These are phyloP conservation scores for Alternaria tenuissima DNA, from an alignment of 2,329 filamentous ascomycete species.

Conservation along the genomic window DNA sequence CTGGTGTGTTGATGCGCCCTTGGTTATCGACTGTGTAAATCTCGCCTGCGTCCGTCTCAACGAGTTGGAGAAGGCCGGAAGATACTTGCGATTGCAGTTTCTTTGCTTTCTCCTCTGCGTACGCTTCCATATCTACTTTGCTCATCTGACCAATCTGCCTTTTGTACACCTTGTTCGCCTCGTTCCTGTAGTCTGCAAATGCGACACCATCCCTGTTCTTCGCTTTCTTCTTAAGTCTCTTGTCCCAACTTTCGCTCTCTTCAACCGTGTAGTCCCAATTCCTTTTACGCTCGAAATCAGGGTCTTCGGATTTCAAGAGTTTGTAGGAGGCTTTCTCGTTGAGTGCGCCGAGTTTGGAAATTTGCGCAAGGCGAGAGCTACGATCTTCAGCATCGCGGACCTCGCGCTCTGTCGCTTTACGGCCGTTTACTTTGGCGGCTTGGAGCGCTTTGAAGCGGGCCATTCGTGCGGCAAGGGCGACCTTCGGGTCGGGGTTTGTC, in stretches of 20 bases:
- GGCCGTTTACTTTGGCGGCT: slow-evolving; percentile 65
- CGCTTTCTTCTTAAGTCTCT: slow-evolving; percentile 84
- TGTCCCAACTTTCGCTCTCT: slow-evolving; percentile 93
- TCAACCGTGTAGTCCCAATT: slow-evolving; percentile 99
- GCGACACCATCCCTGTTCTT: slow-evolving; percentile 83
- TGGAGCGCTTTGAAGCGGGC: slow-evolving; percentile 89
- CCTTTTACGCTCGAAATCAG: slow-evolving; percentile 96
- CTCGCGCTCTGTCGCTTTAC: slow-evolving; percentile 68
- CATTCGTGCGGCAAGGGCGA: slow-evolving; percentile 49
- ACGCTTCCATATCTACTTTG: slow-evolving; percentile 77
- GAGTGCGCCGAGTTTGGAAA: slow-evolving; percentile 82
- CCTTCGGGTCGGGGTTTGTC: slow-evolving; percentile 34
- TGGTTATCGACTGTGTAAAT: slow-evolving; percentile 92
- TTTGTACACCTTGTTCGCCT: slow-evolving; percentile 93
- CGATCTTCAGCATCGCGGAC: slow-evolving; percentile 49
- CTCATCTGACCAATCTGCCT: slow-evolving; percentile 81
- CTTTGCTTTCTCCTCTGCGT: slow-evolving; percentile 84
- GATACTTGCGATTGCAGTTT: slow-evolving; percentile 86
- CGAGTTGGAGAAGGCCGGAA: slow-evolving; percentile 85
- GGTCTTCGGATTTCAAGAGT: slow-evolving; percentile 88
- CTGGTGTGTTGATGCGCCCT: slow-evolving; percentile 88
- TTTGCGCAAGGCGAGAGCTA: slow-evolving; percentile 58
- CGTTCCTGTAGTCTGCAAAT: slow-evolving; percentile 87
- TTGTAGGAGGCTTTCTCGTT: slow-evolving; percentile 91
- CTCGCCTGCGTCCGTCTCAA: slow-evolving; percentile 89